A percentile compares a stretch with the other conserved stretches of the same genome.
phyloP scores from a whole-genome alignment of 176 grass and related monocot species.

The Ensete ventricosum region DNA sequence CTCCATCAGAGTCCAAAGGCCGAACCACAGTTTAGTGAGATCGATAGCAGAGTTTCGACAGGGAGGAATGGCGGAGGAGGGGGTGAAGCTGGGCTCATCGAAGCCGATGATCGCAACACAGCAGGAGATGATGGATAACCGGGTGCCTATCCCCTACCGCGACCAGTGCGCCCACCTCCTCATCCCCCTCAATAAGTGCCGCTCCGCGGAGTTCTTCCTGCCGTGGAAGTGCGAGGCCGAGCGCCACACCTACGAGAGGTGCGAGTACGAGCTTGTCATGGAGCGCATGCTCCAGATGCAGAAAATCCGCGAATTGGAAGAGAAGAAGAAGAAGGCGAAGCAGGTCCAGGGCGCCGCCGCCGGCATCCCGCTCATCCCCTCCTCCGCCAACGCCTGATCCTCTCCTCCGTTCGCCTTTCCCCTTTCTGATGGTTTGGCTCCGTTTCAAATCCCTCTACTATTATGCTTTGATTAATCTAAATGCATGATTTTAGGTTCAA shows the following conservation, averaged over 20 bases:
- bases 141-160: slow-evolving; percentile 68
- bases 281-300: slow-evolving; percentile 99
- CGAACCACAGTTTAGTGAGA: neutral
- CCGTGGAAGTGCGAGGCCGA: slow-evolving; percentile 96
- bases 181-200: slow-evolving; percentile 97
- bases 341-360: slow-evolving; percentile 26
- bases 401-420: neutral
- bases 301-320: slow-evolving; percentile 75
- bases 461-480: neutral
- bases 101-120: slow-evolving; percentile 96
- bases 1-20: neutral
- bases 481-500: neutral
- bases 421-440: neutral
- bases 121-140: slow-evolving; percentile 71
- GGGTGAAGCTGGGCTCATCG: slow-evolving; percentile 66
- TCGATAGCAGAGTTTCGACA: slow-evolving; percentile 27
- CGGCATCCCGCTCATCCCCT: slow-evolving; percentile 38
- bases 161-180: slow-evolving; percentile 99
- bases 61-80: slow-evolving; percentile 39
- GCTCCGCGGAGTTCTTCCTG: slow-evolving; percentile 82
- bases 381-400: slow-evolving; percentile 55
- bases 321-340: slow-evolving; percentile 32
- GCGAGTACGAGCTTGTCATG: slow-evolving; percentile 94
- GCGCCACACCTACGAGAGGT: slow-evolving; percentile 98
- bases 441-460: neutral